phyloP scores from a whole-genome alignment of 352 stramenopile genomes.

The Phytophthora ramorum region DNA sequence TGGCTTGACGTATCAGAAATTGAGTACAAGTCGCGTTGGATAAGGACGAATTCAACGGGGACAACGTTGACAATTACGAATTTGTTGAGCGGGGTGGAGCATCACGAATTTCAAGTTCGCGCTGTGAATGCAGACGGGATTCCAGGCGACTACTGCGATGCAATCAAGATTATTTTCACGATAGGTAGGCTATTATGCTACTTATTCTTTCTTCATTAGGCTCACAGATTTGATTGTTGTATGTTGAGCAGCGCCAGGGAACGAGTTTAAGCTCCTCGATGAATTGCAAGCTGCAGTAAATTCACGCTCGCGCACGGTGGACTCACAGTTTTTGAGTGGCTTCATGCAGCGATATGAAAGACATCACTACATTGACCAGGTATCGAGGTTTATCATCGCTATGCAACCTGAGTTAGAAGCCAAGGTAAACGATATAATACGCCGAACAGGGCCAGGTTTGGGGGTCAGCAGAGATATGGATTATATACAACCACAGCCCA shows the following conservation, averaged over 20 bases:
- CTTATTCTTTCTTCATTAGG: background rate
- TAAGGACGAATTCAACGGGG: conserved; percentile 54
- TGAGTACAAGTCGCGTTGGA: conserved; percentile 56
- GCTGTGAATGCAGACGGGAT: conserved; percentile 68
- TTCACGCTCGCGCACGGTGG: conserved; percentile 63
- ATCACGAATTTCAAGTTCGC: conserved; percentile 70
- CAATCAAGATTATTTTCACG: conserved; percentile 66
- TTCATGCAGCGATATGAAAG: conserved; percentile 86
- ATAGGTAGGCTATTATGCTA: conserved; percentile 47
- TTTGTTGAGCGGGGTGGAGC: conserved; percentile 69
- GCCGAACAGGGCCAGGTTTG: background rate
- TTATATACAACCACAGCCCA: conserved; percentile 9
- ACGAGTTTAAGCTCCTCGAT: conserved; percentile 74
- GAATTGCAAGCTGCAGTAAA: conserved; percentile 85
- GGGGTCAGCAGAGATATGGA: background rate
- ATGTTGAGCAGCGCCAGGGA: conserved; percentile 50
- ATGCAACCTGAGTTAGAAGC: conserved; percentile 55
- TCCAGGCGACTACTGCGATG: conserved; percentile 51
- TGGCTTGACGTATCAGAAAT: conserved; percentile 68
- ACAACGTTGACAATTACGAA: conserved; percentile 48
- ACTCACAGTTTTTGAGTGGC: conserved; percentile 81
- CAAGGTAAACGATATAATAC: conserved; percentile 65
- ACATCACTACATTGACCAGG: conserved; percentile 69
- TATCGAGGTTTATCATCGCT: conserved; percentile 69
- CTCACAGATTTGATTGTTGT: conserved; percentile 8